Base-by-base conservation (phyloP, 2,329 filamentous ascomycete species). In the Diaporthe australafricana region DNA sequence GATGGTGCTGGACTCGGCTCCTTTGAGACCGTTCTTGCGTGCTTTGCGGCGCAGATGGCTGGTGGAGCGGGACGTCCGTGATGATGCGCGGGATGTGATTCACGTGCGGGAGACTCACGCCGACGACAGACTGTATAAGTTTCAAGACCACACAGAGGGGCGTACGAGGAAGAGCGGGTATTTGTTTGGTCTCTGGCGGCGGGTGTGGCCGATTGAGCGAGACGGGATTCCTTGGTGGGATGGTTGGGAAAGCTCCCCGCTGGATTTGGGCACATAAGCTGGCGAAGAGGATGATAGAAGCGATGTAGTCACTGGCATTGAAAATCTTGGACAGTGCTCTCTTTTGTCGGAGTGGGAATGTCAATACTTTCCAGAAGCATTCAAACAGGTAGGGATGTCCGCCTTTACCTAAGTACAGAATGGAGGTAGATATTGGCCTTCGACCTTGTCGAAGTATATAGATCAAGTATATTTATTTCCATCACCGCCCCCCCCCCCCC, bases 61-160 rank as follows among this genome's bases (percentile, higher is more conserved):
- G 53, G 50, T 72, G 4, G 45, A 65, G 63, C 65, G 70, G 17
- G 62, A 66, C 25, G 52, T 72, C 14, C 72, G 70, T 35, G 67
- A 68, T n/a, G 42, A 74, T 47, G 52, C 47, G 47, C 72, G 57
- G 35, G 40, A 73, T 50, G 66, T 60, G 35, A 27, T 72, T 12
- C 70, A 69, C 20, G 55, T 65, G 56, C 56, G 42, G 14, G 70
- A 71, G 40, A 25, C 42, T 48, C 38, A 48, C 9, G 9, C 5
- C 17, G 42, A 32, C 20, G 27, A 48, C 27, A 67, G 50, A 35
- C n/a, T 5, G 17, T 38, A 7, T 5, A n/a, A 11, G 30, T 40
- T 40, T 5, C 5, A 47, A 12, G 14, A 7, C 42, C 62, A 50
- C 20, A 4, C 6, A 2, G 22, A 27, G 9, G 42, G n/a, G n/a